Base-by-base conservation (phyloP, 331 rosid species). In the Dryas integrifolia region DNA sequence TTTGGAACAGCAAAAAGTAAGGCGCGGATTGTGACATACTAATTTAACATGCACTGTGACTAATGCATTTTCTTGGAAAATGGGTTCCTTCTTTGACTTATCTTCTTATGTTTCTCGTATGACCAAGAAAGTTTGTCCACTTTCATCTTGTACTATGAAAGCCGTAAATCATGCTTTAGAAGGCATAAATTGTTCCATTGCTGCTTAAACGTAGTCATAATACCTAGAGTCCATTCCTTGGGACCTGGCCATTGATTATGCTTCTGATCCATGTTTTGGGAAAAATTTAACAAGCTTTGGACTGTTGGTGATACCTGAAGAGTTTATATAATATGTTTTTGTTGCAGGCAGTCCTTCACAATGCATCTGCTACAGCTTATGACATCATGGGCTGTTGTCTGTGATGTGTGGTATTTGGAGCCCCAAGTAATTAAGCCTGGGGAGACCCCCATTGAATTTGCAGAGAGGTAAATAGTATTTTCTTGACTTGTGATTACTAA, bases 311-410 rank as follows among this genome's bases (percentile, higher is more conserved):
- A 67, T 69, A 47, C 30, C 9, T 6, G 66, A 24, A 48, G 58
- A 69, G 46, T 73, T 40, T 53, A 18, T 61, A 9, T 58, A 16
- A 35, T 35, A 46, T 68, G n/a, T 18, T 59, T 51, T 59, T 69
- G 74, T 75, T 82, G 70, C 92, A 94, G 98, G 90, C 98, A 94
- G 70, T 94, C 98, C 46, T 94, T 94, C 86, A 91, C 96, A 38
- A 89, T 18, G 86, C 98, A 94, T 85, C 92, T 94, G 67, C 81
- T 94, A 83, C 98, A 84, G 85, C 92, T 94, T 77, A 94, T 91
- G 98, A 91, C 97, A 41, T 94, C 96, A 0, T 94, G 98, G 98
- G 98, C 97, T 46, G 98, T 94, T 75, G 98, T 94, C 74, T 94
- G 96, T 86, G 98, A 94, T 80, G 98, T 94, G 75, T 94, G 97